Evolutionary conservation across 306 rosid genomes (phyloP), one percentile per base, ranked within the genome.

Genomic region (Dalbergia cultrata): DNA sequence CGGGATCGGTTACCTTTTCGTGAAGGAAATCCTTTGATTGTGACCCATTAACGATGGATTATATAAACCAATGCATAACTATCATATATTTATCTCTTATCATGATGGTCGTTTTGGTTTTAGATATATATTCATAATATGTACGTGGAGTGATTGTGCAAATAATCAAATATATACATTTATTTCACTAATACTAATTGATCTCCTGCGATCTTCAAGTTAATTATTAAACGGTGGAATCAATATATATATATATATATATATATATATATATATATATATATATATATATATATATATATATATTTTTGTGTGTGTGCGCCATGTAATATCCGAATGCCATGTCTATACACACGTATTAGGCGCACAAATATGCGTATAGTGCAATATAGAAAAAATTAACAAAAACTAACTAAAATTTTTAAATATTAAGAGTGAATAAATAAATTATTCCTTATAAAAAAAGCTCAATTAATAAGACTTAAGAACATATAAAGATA

Each of bases 21-120:
- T 79, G 78, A 80, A 75, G 81, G 81, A 62, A 79, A 62, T 84
- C 79, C 70, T 69, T 61, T 75, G 81, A 84, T 80, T 18, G 79
- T 69, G 81, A 84, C 84, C 64, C 84, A 44, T 43, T 80, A 74
- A 84, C 84, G 43, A 79, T 61, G 78, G 70, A 84, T 79, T 70
- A 61, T 77, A 68, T 84, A 60, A 68, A 84, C 78, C 50, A 84
- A 14, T 59, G 22, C 44, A 26, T 45, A 21, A 21, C 43, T 64
- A 62, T 64, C 41, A 67, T 50, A 72, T 4, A 43, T 78, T 69
- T 13, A 56, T 68, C 67, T 57, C 50, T 43, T 72, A 43, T 19
- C 18, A 78, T 53, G 26, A 53, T 66, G 18, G 43, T 33, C 62
- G 3, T 73, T 72, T 26, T 9, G 56, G n/a, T 1, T 26, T 26